These are phyloP conservation scores for Lojkania enalia DNA, from an alignment of 2,329 filamentous ascomycete species.

Conservation along the genomic window DNA sequence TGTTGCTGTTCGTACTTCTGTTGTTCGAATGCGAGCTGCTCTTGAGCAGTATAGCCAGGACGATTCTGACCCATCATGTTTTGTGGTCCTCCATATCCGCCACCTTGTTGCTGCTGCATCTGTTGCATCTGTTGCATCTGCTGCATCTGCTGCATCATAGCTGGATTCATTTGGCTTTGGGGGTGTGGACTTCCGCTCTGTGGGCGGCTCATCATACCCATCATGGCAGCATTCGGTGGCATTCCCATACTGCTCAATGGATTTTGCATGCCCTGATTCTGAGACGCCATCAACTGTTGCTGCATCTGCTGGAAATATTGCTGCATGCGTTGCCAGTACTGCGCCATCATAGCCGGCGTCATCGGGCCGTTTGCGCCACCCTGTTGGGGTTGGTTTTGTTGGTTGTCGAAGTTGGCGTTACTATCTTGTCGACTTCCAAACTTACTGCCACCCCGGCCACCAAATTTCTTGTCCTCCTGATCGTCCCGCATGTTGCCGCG, in stretches of 20 bases:
- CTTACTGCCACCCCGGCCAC: conserved; percentile 39
- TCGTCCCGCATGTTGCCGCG: conserved; percentile 92
- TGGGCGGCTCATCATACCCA: conserved; percentile 43
- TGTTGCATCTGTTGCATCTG: conserved; percentile 70
- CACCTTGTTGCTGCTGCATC: conserved; percentile 60
- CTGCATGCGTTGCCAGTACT: conserved; percentile 98
- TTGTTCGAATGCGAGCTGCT: conserved; percentile 76
- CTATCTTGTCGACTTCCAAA: conserved; percentile 49
- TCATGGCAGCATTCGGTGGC: conserved; percentile 56
- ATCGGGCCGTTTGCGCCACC: conserved; percentile 60
- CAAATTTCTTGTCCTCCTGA: conserved; percentile 61
- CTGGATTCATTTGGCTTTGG: conserved; percentile 63
- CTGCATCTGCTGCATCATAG: conserved; percentile 76
- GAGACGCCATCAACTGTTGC: conserved; percentile 71
- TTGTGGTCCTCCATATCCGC: neutral
- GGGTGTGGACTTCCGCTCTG: conserved; percentile 38
- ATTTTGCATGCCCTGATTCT: conserved; percentile 45
- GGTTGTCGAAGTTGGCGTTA: conserved; percentile 46
- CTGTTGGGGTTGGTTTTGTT: conserved; percentile 52
- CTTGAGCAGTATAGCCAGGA: conserved; percentile 67
- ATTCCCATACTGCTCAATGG: conserved; percentile 61
- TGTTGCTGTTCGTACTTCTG: conserved; percentile 76
- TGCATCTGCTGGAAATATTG: conserved; percentile 96
- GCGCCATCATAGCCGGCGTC: conserved; percentile 96
- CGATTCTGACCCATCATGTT: conserved; percentile 38